phyloP scores from a whole-genome alignment of 805 yeast species.

The Wickerhamomyces kurtzmanii region DNA sequence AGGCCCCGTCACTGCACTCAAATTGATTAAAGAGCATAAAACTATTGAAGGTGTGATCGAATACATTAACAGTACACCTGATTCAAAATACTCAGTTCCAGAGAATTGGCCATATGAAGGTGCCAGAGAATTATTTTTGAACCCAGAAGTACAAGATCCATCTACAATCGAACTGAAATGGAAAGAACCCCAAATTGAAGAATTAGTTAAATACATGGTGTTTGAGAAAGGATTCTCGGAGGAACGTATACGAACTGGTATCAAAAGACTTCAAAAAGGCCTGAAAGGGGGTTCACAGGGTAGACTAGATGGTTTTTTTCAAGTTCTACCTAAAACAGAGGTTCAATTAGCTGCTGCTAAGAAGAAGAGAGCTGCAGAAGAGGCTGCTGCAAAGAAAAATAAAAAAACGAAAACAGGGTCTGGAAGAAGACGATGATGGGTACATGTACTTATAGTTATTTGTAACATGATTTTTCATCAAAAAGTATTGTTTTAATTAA shows the following conservation, averaged over 20 bases:
- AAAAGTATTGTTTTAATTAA: too few species aligned
- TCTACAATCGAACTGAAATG: conserved; percentile 66
- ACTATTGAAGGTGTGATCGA: conserved; percentile 72
- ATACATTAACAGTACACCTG: conserved; percentile 36
- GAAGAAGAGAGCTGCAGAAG: conserved; percentile 25
- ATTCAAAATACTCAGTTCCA: conserved; percentile 74
- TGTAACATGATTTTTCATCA: too few species aligned
- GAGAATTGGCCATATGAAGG: conserved; percentile 91
- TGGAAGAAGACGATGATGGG: conserved; percentile 2
- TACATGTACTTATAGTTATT: too few species aligned
- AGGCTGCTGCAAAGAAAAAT: conserved; percentile 19
- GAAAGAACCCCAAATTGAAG: conserved; percentile 83
- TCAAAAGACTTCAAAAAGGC: conserved; percentile 75
- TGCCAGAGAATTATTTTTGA: conserved; percentile 73
- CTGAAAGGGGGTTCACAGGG: conserved; percentile 83
- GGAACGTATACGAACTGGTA: conserved; percentile 83
- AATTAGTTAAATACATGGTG: conserved; percentile 73
- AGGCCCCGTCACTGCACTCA: conserved; percentile 92
- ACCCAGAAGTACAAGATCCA: conserved; percentile 71
- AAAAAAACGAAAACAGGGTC: conserved; percentile 5
- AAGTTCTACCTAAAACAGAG: conserved; percentile 46
- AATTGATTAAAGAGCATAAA: conserved; percentile 79
- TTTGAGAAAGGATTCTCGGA: conserved; percentile 86
- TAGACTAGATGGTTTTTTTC: conserved; percentile 86
- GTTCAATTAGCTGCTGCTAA: conserved; percentile 26